Conservation (phyloP, 2,329 filamentous ascomycete genomes). For the Ophiosphaerella herpotricha region DNA sequence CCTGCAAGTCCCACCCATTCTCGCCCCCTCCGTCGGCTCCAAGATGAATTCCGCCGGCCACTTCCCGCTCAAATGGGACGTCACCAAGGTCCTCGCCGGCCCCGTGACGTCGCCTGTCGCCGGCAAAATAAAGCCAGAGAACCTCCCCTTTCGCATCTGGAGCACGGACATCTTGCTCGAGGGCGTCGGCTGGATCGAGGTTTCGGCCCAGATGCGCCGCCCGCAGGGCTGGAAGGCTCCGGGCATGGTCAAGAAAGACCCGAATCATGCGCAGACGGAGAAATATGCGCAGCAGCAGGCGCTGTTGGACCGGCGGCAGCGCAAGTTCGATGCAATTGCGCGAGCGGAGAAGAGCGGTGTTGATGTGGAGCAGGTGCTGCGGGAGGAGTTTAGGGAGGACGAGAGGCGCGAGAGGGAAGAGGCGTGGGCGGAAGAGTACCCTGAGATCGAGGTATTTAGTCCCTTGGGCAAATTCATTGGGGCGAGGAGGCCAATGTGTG, state of each 20-base stretch:
- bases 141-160: conserved; percentile 78
- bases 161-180: conserved; percentile 86
- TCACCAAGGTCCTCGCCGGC: conserved; percentile 78
- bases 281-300: background rate
- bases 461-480: conserved; percentile 83
- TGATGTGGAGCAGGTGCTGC: conserved; percentile 40
- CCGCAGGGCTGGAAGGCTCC: conserved; percentile 36
- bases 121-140: conserved; percentile 66
- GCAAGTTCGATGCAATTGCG: conserved; percentile 25
- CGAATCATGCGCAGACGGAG: conserved; percentile 27
- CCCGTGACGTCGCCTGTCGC: conserved; percentile 69
- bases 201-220: conserved; percentile 76
- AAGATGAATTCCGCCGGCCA: conserved; percentile 64
- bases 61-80: conserved; percentile 78
- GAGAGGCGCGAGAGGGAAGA: conserved; percentile 17
- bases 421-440: conserved; percentile 53
- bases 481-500: conserved; percentile 69
- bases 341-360: conserved; percentile 10
- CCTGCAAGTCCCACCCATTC: conserved; percentile 68
- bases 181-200: conserved; percentile 90
- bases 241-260: conserved; percentile 56
- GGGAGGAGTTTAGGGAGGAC: conserved; percentile 24
- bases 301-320: conserved; percentile 15
- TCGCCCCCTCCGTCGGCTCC: conserved; percentile 42
- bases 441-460: conserved; percentile 80